Evolutionary conservation across 116 monocot species (phyloP).

Genomic region (Zostera marina): DNA sequence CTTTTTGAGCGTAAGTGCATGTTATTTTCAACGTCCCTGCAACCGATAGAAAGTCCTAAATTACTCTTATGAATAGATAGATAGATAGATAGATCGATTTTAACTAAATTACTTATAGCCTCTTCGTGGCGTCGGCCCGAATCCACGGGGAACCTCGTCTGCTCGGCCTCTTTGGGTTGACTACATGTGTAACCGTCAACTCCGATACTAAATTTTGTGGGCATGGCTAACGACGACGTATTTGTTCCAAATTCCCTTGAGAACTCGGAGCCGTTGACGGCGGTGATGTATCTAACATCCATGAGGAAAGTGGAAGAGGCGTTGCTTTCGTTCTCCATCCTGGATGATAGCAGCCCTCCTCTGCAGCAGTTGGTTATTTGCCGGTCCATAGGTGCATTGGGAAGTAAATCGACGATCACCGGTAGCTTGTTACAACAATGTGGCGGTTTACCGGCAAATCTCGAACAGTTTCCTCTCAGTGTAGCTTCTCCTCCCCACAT

Average conservation of each 20-base stretch:
- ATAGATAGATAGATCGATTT: background rate
- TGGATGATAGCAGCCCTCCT: slow-evolving; percentile 47
- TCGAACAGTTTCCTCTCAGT: slow-evolving; percentile 61
- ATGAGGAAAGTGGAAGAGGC: slow-evolving; percentile 36
- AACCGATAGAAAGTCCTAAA: background rate
- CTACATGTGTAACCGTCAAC: slow-evolving; percentile 63
- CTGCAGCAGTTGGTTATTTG: slow-evolving; percentile 60
- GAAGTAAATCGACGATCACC: slow-evolving; percentile 43
- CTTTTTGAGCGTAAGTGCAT: slow-evolving; percentile 53
- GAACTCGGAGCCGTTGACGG: background rate
- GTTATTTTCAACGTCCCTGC: slow-evolving; percentile 63
- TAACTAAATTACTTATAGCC: slow-evolving; percentile 33
- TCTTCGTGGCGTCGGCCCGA: slow-evolving; percentile 21
- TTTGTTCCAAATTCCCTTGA: too few species aligned
- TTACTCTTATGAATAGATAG: background rate
- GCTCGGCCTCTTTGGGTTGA: slow-evolving; percentile 10
- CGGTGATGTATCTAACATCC: slow-evolving; percentile 11
- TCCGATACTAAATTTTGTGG: slow-evolving; percentile 35
- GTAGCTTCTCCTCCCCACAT: slow-evolving; percentile 29
- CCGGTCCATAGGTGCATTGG: slow-evolving; percentile 38
- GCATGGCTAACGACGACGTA: slow-evolving; percentile 1
- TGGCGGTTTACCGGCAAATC: slow-evolving; percentile 21
- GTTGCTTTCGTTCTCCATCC: slow-evolving; percentile 19
- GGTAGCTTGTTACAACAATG: slow-evolving; percentile 55
- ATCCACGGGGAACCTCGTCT: slow-evolving; percentile 19